Conservation (phyloP, 2,329 filamentous ascomycete genomes). For the Paracorniculantispora psalliotae region DNA sequence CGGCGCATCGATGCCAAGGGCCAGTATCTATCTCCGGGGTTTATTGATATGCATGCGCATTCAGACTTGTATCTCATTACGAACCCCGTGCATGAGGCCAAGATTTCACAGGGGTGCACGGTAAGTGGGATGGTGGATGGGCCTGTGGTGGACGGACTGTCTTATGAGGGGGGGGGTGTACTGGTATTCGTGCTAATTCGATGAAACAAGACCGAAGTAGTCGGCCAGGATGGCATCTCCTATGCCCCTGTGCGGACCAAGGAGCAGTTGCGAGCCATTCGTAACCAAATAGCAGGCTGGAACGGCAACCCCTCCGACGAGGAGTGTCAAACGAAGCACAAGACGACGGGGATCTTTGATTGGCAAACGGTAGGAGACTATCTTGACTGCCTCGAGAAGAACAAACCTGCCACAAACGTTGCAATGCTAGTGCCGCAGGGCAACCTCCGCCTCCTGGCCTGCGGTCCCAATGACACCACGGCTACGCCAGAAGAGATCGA, state of each 20-base stretch:
- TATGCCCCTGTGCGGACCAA: conserved; percentile 19
- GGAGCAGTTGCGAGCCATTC: conserved; percentile 18
- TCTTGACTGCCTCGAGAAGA: conserved; percentile 20
- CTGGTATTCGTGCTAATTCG: neutral
- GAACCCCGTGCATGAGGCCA: conserved; percentile 20
- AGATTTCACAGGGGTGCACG: conserved; percentile 23
- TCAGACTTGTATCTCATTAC: conserved; percentile 23
- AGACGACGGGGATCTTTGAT: conserved; percentile 18
- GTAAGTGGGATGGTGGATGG: conserved; percentile 14
- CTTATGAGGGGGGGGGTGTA: neutral
- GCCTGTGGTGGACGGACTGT: neutral
- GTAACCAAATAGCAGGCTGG: conserved; percentile 22
- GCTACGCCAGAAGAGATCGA: conserved; percentile 17
- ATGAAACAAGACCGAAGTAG: conserved; percentile 19
- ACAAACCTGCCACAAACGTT: conserved; percentile 21
- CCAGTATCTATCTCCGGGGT: conserved; percentile 19
- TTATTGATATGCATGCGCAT: conserved; percentile 24
- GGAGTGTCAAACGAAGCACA: conserved; percentile 18
- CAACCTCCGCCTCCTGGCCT: conserved; percentile 21
- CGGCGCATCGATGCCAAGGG: conserved; percentile 19
- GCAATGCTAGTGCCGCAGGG: conserved; percentile 22
- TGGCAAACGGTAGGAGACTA: conserved; percentile 22
- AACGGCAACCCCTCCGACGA: conserved; percentile 22
- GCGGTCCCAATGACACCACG: conserved; percentile 20
- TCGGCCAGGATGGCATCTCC: conserved; percentile 23